Conservation (phyloP, 2,329 filamentous ascomycete genomes). For the Pleoardoris graminearum region DNA sequence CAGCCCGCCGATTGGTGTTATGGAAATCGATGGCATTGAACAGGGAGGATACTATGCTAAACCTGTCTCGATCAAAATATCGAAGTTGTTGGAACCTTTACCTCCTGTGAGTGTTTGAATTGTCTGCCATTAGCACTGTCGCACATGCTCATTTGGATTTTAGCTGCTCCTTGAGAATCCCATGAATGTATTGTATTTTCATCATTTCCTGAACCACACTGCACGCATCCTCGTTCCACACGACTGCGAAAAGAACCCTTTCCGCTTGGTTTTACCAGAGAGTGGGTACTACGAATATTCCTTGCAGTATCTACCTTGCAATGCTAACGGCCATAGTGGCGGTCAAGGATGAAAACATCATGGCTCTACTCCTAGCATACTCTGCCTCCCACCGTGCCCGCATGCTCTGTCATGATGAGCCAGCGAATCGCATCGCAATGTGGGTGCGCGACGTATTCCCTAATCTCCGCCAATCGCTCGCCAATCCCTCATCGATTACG, state of each 20-base stretch:
- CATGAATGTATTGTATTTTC: slow-evolving; percentile 78
- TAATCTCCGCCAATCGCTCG: slow-evolving; percentile 68
- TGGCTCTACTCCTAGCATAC: slow-evolving; percentile 78
- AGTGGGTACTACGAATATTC: slow-evolving; percentile 51
- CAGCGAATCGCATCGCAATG: slow-evolving; percentile 73
- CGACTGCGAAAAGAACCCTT: slow-evolving; percentile 64
- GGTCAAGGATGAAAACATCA: slow-evolving; percentile 68
- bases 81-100: slow-evolving; percentile 60
- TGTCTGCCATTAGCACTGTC: no score
- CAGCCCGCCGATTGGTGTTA: slow-evolving; percentile 36
- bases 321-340: slow-evolving; percentile 58
- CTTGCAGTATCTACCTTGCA: background rate
- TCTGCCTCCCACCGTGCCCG: slow-evolving; percentile 82
- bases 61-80: slow-evolving; percentile 67
- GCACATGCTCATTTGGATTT: background rate
- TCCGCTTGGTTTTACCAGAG: slow-evolving; percentile 63
- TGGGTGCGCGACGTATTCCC: slow-evolving; percentile 83
- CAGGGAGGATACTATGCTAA: slow-evolving; percentile 70
- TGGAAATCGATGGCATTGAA: slow-evolving; percentile 49
- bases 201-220: slow-evolving; percentile 79
- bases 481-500: slow-evolving; percentile 64
- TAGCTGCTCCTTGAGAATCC: slow-evolving; percentile 66
- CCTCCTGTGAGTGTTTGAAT: slow-evolving; percentile 43
- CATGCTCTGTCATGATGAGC: slow-evolving; percentile 73
- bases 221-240: slow-evolving; percentile 67